Base-by-base conservation (phyloP, 2,329 filamentous ascomycete genomes). In the Pyrenochaeta sp. region DNA sequence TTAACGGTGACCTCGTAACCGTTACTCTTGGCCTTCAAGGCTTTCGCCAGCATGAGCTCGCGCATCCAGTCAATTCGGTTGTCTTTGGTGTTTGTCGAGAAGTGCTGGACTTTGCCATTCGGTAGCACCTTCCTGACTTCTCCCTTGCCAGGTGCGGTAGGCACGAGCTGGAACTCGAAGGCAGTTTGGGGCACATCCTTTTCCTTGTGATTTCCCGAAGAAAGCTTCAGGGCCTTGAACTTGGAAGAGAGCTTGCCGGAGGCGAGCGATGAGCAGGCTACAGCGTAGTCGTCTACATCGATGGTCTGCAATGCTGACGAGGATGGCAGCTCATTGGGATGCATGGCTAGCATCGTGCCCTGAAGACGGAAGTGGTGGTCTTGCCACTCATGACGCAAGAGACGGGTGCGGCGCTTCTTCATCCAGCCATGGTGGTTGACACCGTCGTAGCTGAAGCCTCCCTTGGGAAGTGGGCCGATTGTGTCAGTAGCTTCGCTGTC, bases 61-160 rank as follows among this genome's bases (percentile, higher is more conserved):
- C 91, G 84, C 91, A 96, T 96, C 95, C 95, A 99, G 74, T 97
- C 94, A 68, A 98, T 97, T 57, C 94, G 85, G 73, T 97, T 91
- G 71, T 97, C 91, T 39, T 57, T 54, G 45, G 56, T 59, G 11
- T 45, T 59, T 1, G 56, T 51, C 29, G 94, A 91, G 73, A 98
- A 98, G 74, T 98, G 92, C 71, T 98, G 94, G 39, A 91, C 90
- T 83, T 97, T 97, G 66, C 86, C 87, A 35, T 71, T 68, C 4
- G 70, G 68, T 49, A 73, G 56, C 32, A 74, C 65, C 45, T 66
- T 77, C 65, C 66, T 70, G 49, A 69, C 56, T 61, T 79, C 51
- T 68, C 76, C 60, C 73, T 82, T 59, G 72, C 78, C 51, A n/a
- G 66, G 60, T 51, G 85, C 85, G 63, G 88, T 85, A 3, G 91